Percentiles rank a stretch among this genome's conserved stretches.
These are phyloP conservation scores for Euptelea pleiosperma DNA, from an alignment of 164 flowering plant species.

Conservation along the genomic window DNA sequence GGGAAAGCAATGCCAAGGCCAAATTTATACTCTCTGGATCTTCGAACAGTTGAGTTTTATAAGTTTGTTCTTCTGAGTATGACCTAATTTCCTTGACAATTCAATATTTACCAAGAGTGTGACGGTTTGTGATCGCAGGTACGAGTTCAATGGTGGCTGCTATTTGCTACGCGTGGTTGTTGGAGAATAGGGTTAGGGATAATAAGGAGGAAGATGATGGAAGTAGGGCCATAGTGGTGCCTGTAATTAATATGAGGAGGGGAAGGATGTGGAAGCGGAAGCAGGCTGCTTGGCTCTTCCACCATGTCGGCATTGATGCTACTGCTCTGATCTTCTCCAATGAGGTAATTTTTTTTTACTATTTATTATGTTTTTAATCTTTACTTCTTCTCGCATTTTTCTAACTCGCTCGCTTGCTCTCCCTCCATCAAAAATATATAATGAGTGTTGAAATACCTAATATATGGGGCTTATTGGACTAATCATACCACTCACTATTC, in stretches of 20 bases:
- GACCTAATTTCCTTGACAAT: no score
- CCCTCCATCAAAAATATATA: no score
- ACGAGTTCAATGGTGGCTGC: constrained; percentile 76
- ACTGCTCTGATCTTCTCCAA: constrained; percentile 54
- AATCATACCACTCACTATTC: no score
- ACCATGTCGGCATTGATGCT: constrained; percentile 57
- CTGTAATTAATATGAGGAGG: constrained; percentile 65
- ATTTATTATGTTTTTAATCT: background rate
- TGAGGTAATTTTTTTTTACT: constrained; percentile 39
- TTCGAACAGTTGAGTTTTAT: constrained; percentile 50
- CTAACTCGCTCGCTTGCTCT: no score
- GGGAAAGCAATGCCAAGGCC: constrained; percentile 40
- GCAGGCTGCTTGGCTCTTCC: constrained; percentile 71
- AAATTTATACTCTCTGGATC: constrained; percentile 61
- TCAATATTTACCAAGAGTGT: no score
- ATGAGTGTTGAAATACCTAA: no score
- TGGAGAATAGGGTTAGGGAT: constrained; percentile 33
- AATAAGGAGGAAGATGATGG: constrained; percentile 19
- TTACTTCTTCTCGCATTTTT: no score
- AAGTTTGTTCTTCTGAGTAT: no score
- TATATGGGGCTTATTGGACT: no score
- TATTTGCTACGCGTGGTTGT: constrained; percentile 63
- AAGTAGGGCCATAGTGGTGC: constrained; percentile 37
- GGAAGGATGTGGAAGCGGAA: constrained; percentile 59
- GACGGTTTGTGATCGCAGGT: constrained; percentile 48